Percentiles rank a stretch among this genome's conserved stretches.
phyloP scores from a whole-genome alignment of 805 yeast genomes.

The Wickerhamomyces mucosus region DNA sequence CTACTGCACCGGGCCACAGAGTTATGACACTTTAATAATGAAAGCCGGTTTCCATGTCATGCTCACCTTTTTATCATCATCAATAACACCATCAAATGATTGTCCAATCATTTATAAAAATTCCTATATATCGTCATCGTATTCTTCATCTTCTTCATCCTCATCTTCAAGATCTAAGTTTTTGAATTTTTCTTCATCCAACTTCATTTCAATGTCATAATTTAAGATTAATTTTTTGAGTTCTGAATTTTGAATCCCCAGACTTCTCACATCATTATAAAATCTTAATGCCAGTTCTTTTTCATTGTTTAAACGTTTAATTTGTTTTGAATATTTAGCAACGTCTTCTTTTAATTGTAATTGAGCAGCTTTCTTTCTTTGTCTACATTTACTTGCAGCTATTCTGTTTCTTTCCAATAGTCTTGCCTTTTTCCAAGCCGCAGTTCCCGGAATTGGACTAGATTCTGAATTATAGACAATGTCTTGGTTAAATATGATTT shows the following conservation, averaged over 20 bases:
- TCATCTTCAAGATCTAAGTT: background rate
- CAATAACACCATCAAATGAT: no score
- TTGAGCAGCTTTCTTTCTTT: constrained; percentile 60
- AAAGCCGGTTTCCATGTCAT: no score
- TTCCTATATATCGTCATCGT: background rate
- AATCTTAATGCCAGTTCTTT: constrained; percentile 9
- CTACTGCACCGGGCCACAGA: background rate
- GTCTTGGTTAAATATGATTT: constrained; percentile 38
- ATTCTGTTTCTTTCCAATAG: constrained; percentile 51
- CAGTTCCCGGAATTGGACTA: constrained; percentile 56
- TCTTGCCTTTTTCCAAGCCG: constrained; percentile 60
- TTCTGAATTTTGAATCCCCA: background rate
- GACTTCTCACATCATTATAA: background rate
- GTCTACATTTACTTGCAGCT: constrained; percentile 65
- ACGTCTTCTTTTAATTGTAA: constrained; percentile 55
- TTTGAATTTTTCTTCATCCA: background rate
- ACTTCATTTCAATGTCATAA: background rate
- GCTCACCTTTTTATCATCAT: no score
- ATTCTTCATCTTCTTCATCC: background rate
- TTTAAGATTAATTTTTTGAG: background rate
- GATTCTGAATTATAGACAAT: constrained; percentile 39
- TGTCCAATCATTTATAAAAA: no score
- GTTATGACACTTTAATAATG: no score
- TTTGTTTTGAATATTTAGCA: constrained; percentile 36
- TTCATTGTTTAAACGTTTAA: constrained; percentile 27